Evolutionary conservation across 2,329 filamentous ascomycete species (phyloP).

Genomic region (Arthroderma sp.): DNA sequence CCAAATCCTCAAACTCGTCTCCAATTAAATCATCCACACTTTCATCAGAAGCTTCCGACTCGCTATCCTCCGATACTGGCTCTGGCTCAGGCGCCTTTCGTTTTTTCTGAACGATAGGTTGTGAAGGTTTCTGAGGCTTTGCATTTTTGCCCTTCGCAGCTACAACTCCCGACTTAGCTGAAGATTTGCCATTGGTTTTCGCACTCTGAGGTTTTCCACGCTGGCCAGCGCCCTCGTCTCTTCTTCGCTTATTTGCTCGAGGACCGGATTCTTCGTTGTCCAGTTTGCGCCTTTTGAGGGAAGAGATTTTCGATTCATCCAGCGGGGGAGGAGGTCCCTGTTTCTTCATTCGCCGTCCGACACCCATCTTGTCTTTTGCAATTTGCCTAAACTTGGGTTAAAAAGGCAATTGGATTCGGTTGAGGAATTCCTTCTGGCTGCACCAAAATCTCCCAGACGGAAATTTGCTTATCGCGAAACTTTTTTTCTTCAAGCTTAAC

Average conservation of each 20-base stretch:
- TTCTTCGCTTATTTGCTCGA: conserved; percentile 10
- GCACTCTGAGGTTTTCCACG: conserved; percentile 51
- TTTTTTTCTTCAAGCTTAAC: conserved; percentile 1
- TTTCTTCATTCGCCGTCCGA: conserved; percentile 86
- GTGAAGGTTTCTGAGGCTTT: conserved; percentile 8
- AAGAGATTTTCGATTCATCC: conserved; percentile 53
- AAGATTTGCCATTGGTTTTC: conserved; percentile 23
- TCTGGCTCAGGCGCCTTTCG: conserved; percentile 25
- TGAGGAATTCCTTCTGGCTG: too few relatives aligned
- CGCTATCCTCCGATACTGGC: conserved; percentile 23
- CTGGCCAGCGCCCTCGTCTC: conserved; percentile 23
- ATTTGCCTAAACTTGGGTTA: not conserved
- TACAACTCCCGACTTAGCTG: conserved; percentile 31
- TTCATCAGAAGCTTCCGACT: conserved; percentile 23
- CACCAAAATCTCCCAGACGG: not conserved
- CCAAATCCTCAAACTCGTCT: conserved; percentile 36
- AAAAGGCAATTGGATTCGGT: too few relatives aligned
- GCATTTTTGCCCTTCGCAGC: conserved; percentile 25
- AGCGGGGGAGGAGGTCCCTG: conserved; percentile 76
- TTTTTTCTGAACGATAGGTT: conserved; percentile 9
- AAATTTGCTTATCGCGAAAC: conserved; percentile 3
- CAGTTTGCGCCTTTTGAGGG: conserved; percentile 68
- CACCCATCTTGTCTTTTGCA: conserved; percentile 54
- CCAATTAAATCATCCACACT: conserved; percentile 29
- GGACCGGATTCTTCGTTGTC: conserved; percentile 42